These are phyloP conservation scores for Malus hybrid DNA, from an alignment of 331 rosid species.

Conservation along the genomic window DNA sequence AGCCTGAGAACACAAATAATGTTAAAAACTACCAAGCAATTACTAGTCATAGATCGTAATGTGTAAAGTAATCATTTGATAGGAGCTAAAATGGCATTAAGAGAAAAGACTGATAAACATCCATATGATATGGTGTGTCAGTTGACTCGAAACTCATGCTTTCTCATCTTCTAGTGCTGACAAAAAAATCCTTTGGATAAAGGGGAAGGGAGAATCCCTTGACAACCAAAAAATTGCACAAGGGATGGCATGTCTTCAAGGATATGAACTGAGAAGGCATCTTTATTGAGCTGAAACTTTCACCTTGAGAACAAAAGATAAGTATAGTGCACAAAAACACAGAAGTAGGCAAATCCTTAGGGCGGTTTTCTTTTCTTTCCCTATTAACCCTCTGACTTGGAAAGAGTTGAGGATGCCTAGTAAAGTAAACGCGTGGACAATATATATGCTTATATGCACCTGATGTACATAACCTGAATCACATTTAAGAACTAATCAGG, in stretches of 20 bases:
- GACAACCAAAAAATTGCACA: neutral
- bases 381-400: neutral
- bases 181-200: neutral
- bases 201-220: neutral
- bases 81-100: neutral
- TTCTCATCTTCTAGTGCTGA: neutral
- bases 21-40: neutral
- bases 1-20: slow-evolving; percentile 49
- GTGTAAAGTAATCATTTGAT: no score
- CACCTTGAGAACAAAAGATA: no score
- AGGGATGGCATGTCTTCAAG: neutral
- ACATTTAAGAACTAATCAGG: no score
- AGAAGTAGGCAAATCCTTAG: no score
- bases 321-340: no score
- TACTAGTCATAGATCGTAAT: neutral
- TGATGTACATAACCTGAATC: no score
- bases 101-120: neutral
- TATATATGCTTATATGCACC: no score
- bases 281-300: no score
- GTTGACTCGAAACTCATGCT: no score
- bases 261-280: neutral
- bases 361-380: neutral
- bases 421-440: no score
- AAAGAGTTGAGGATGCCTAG: neutral
- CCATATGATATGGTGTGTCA: neutral